A percentile compares a stretch with the other conserved stretches of the same genome.
phyloP scores from a whole-genome alignment of 257 asterid species.

The Fraxinus cuspidata region DNA sequence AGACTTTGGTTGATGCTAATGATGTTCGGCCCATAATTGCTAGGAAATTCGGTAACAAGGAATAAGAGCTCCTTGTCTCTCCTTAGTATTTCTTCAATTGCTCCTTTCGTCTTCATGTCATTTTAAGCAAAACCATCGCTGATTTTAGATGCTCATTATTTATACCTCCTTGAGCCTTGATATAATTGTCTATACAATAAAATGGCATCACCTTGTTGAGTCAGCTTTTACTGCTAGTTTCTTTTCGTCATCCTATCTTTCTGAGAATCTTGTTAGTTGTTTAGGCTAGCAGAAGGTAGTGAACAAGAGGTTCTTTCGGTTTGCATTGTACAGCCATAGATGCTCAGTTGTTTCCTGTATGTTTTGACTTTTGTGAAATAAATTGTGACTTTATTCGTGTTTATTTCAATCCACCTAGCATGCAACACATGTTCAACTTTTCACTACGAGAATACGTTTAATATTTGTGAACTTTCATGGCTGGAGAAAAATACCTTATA shows the following conservation, averaged over 20 bases:
- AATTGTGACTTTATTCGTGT: slow-evolving; percentile 25
- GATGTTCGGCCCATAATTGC: slow-evolving; percentile 98
- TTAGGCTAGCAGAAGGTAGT: slow-evolving; percentile 54
- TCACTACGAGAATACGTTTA: slow-evolving; percentile 12
- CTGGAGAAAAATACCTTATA: background rate
- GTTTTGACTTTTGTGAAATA: slow-evolving; percentile 21
- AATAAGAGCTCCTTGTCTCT: slow-evolving; percentile 79
- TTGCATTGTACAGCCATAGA: slow-evolving; percentile 62
- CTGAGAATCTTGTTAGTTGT: slow-evolving; percentile 39
- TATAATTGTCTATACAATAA: slow-evolving; percentile 47
- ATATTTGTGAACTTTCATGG: slow-evolving; percentile 12
- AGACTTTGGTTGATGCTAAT: slow-evolving; percentile 81
- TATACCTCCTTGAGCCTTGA: slow-evolving; percentile 51
- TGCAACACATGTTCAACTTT: slow-evolving; percentile 9
- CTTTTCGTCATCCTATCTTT: slow-evolving; percentile 24
- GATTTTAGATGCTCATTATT: slow-evolving; percentile 48
- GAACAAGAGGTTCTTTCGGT: slow-evolving; percentile 38
- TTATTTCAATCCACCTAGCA: slow-evolving; percentile 14
- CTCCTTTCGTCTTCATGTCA: slow-evolving; percentile 36
- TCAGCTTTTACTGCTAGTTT: slow-evolving; percentile 34
- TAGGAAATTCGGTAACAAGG: slow-evolving; percentile 94
- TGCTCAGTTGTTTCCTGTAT: slow-evolving; percentile 21
- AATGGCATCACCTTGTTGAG: slow-evolving; percentile 36
- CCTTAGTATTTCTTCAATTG: slow-evolving; percentile 47
- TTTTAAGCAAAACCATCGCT: slow-evolving; percentile 28